These are phyloP conservation scores for Pythium sp. DNA, from an alignment of 352 stramenopile genomes.

Conservation along the genomic window DNA sequence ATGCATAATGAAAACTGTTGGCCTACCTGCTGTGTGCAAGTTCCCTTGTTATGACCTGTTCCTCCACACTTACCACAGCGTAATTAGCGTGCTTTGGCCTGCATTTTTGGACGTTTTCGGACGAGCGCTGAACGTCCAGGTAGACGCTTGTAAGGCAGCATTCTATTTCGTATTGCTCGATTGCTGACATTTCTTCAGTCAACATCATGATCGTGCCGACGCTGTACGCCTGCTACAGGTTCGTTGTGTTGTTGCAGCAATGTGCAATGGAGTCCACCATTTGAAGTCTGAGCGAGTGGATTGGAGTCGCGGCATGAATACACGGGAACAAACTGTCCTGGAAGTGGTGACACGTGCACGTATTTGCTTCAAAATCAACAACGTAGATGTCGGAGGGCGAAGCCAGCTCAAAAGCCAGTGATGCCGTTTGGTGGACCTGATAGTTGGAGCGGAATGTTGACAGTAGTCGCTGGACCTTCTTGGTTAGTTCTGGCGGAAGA, in stretches of 20 bases:
- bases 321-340: not conserved
- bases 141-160: not conserved
- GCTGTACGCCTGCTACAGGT: not conserved
- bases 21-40: too few species aligned
- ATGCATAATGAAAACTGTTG: too few species aligned
- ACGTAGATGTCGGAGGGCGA: not conserved
- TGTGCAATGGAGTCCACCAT: not conserved
- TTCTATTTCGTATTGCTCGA: not conserved
- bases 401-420: not conserved
- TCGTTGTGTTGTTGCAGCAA: not conserved
- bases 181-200: constrained; percentile 1
- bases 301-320: not conserved
- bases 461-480: not conserved
- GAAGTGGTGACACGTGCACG: not conserved
- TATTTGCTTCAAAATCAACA: constrained; percentile 1
- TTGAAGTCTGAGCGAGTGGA: constrained; percentile 1
- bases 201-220: not conserved
- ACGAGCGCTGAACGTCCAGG: too few species aligned
- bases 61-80: too few species aligned
- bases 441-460: not conserved
- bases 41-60: too few species aligned
- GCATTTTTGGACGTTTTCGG: too few species aligned
- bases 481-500: not conserved
- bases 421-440: not conserved
- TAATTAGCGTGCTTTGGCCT: too few species aligned